Evolutionary conservation across 495 filamentous ascomycete species (phyloP).

Genomic region (Aspergillus saccharolyticus): DNA sequence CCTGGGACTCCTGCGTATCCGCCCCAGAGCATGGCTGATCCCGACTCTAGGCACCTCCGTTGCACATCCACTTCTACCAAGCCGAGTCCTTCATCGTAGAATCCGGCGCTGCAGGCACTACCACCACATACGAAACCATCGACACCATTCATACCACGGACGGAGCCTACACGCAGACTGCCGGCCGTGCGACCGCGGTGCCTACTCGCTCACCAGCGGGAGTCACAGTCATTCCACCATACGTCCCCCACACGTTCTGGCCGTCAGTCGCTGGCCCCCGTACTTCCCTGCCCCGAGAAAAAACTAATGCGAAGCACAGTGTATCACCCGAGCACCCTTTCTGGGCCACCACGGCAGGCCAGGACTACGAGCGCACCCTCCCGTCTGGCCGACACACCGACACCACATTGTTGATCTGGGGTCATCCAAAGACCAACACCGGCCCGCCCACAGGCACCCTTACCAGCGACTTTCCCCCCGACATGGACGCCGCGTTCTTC

Average conservation of each 20-base stretch:
- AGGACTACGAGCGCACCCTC: conserved; percentile 1
- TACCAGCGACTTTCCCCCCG: conserved; percentile 7
- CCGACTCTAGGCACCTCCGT: conserved; percentile 2
- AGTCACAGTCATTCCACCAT: conserved; percentile 6
- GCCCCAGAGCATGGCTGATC: neutral
- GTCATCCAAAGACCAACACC: neutral
- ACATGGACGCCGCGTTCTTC: conserved; percentile 13
- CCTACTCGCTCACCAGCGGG: neutral
- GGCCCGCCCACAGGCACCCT: conserved; percentile 1
- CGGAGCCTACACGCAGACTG: neutral
- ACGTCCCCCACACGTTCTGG: conserved; percentile 10
- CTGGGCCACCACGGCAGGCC: conserved; percentile 8
- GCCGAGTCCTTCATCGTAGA: conserved; percentile 11
- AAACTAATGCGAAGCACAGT: neutral
- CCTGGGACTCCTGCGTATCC: neutral
- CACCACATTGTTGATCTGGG: conserved; percentile 8
- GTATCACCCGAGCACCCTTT: conserved; percentile 8
- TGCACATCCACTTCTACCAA: conserved; percentile 12
- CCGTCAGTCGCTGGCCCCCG: conserved; percentile 3
- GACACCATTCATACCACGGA: conserved; percentile 9
- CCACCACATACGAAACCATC: conserved; percentile 9
- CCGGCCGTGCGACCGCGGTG: conserved; percentile 1
- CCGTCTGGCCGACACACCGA: conserved; percentile 6
- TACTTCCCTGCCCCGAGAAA: neutral
- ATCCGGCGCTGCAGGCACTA: conserved; percentile 9